Conservation (phyloP, 164 flowering plant species). For the Kalanchoe fedtschenkoi region DNA sequence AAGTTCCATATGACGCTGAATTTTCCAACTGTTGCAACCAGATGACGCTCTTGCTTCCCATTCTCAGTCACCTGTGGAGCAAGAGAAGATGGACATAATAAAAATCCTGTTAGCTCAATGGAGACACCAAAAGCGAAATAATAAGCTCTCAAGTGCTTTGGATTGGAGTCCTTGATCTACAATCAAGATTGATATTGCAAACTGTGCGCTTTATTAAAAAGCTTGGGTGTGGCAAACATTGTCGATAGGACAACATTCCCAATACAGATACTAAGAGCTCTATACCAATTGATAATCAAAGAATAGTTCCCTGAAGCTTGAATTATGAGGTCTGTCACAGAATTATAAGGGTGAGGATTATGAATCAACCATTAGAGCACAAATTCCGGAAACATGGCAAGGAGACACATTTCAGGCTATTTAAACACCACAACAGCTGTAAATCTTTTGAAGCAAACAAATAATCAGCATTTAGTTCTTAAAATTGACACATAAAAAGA, state of each 20-base stretch:
- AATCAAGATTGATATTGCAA: not conserved
- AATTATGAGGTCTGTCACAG: too few relatives aligned
- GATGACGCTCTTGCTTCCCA: conserved; percentile 84
- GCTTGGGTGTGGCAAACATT: not conserved
- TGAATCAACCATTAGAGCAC: too few relatives aligned
- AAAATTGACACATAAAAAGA: not conserved
- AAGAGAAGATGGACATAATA: not conserved
- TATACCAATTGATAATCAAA: too few relatives aligned
- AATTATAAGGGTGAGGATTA: too few relatives aligned
- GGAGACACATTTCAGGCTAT: too few relatives aligned
- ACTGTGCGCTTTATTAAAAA: not conserved
- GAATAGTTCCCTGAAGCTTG: too few relatives aligned
- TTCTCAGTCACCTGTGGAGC: conserved; percentile 55
- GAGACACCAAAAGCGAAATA: not conserved
- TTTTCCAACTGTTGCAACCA: conserved; percentile 86
- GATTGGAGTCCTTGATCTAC: not conserved
- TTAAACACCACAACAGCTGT: too few relatives aligned
- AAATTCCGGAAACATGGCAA: too few relatives aligned
- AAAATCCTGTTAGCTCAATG: too few relatives aligned
- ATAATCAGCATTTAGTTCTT: too few relatives aligned
- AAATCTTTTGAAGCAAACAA: too few relatives aligned
- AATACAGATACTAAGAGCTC: not conserved
- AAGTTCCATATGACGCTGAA: conserved; percentile 90
- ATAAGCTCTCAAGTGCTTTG: too few relatives aligned
- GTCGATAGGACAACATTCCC: not conserved